Conservation (phyloP, 495 filamentous ascomycete genomes). For the Talaromyces liani region DNA sequence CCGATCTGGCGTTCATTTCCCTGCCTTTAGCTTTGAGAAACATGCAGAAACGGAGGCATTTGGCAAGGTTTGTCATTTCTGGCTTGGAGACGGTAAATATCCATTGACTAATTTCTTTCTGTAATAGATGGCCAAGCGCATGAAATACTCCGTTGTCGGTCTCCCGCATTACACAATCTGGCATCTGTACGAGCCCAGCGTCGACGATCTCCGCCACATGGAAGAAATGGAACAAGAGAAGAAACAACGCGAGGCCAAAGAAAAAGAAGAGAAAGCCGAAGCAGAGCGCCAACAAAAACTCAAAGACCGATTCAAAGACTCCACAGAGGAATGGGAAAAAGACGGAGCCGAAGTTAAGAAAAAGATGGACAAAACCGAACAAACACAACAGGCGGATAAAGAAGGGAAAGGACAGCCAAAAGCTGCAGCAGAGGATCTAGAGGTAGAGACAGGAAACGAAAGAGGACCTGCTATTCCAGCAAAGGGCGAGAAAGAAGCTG, state of each 20-base stretch:
- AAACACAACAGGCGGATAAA: neutral
- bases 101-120: neutral
- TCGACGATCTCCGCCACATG: conserved; percentile 97
- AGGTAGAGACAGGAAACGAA: neutral
- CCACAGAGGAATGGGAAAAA: conserved; percentile 69
- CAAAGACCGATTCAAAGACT: conserved; percentile 62
- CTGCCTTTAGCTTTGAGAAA: conserved; percentile 97
- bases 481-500: conserved; percentile 7
- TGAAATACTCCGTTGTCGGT: conserved; percentile 94
- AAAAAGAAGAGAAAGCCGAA: conserved; percentile 55
- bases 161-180: conserved; percentile 98
- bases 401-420: conserved; percentile 3
- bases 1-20: conserved; percentile 91
- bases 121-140: conserved; percentile 85
- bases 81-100: neutral
- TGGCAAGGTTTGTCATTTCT: conserved; percentile 66
- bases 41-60: conserved; percentile 99
- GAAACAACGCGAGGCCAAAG: conserved; percentile 62
- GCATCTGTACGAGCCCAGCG: conserved; percentile 98
- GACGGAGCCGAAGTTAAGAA: conserved; percentile 67
- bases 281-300: conserved; percentile 51
- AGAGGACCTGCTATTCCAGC: conserved; percentile 3
- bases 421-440: neutral
- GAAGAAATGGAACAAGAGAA: conserved; percentile 88
- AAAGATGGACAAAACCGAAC: conserved; percentile 14